Conservation (phyloP, 139 green algal species). For the Asterochloris sp. region DNA sequence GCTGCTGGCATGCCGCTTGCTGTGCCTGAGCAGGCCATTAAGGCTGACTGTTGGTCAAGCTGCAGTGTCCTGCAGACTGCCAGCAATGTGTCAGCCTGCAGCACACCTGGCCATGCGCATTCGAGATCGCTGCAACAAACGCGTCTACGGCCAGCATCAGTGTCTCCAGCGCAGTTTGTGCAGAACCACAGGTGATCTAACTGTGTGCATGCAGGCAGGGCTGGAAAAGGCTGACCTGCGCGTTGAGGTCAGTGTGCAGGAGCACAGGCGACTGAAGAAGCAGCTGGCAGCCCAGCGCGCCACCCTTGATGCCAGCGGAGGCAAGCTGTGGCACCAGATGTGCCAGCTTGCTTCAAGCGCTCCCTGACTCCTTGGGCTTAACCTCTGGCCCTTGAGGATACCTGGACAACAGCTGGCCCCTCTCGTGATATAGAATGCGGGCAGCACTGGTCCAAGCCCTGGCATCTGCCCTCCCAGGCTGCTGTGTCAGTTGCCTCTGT, state of each 20-base stretch:
- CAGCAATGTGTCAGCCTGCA: background rate
- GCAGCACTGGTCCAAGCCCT: background rate
- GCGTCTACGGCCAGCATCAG: too few relatives aligned
- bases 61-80: background rate
- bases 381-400: background rate
- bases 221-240: conserved; percentile 58
- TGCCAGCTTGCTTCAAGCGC: too few relatives aligned
- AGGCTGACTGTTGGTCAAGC: background rate
- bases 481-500: too few relatives aligned
- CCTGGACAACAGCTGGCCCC: background rate
- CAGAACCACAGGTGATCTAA: too few relatives aligned
- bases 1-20: background rate
- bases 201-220: conserved; percentile 30
- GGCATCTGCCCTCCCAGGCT: too few relatives aligned
- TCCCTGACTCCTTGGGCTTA: background rate
- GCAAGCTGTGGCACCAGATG: background rate
- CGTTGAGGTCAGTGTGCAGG: conserved; percentile 56
- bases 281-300: conserved; percentile 16
- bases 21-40: background rate
- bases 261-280: conserved; percentile 22
- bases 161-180: too few relatives aligned
- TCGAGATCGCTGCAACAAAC: too few relatives aligned
- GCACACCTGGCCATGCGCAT: background rate
- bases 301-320: conserved; percentile 34
- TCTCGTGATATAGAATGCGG: background rate